A percentile compares a stretch with the other conserved stretches of the same genome.
phyloP scores from a whole-genome alignment of 2,329 filamentous ascomycete genomes.

The Fusarium avenaceum region DNA sequence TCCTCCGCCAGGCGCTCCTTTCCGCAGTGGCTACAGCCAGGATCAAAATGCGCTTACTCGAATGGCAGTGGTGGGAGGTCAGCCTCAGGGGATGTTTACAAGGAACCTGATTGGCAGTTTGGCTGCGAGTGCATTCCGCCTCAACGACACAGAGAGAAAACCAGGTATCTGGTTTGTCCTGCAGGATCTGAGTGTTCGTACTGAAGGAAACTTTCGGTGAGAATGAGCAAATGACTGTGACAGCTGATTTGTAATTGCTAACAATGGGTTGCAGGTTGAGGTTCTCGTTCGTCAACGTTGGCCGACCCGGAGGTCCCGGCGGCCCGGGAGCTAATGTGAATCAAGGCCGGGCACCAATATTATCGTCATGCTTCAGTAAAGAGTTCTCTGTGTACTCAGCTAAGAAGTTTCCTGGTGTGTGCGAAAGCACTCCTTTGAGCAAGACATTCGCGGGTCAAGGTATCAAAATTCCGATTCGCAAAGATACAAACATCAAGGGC shows the following conservation, averaged over 20 bases:
- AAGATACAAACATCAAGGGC: constrained; percentile 75
- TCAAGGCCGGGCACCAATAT: constrained; percentile 80
- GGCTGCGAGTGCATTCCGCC: constrained; percentile 86
- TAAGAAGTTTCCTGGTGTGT: constrained; percentile 98
- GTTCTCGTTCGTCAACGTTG: constrained; percentile 88
- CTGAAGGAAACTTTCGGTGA: constrained; percentile 91
- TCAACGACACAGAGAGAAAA: constrained; percentile 83
- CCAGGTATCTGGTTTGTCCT: constrained; percentile 97
- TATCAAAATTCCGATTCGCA: constrained; percentile 96
- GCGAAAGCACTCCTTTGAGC: constrained; percentile 90
- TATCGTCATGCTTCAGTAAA: constrained; percentile 88
- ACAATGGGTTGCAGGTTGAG: constrained; percentile 62
- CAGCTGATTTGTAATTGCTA: constrained; percentile 20
- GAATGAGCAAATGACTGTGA: constrained; percentile 19
- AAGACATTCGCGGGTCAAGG: constrained; percentile 94
- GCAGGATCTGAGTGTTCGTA: constrained; percentile 93
- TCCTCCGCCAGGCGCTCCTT: constrained; percentile 48
- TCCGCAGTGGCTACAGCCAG: constrained; percentile 51
- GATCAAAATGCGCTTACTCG: constrained; percentile 52
- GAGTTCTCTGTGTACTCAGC: constrained; percentile 94
- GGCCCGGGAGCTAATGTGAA: constrained; percentile 69
- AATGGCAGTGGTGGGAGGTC: constrained; percentile 58
- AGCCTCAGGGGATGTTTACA: constrained; percentile 88
- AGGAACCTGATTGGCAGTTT: constrained; percentile 94
- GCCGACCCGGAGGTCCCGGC: constrained; percentile 60